Conservation (phyloP, 225 moss, liverwort and hornwort genomes). For the Marchantia paleacea region DNA sequence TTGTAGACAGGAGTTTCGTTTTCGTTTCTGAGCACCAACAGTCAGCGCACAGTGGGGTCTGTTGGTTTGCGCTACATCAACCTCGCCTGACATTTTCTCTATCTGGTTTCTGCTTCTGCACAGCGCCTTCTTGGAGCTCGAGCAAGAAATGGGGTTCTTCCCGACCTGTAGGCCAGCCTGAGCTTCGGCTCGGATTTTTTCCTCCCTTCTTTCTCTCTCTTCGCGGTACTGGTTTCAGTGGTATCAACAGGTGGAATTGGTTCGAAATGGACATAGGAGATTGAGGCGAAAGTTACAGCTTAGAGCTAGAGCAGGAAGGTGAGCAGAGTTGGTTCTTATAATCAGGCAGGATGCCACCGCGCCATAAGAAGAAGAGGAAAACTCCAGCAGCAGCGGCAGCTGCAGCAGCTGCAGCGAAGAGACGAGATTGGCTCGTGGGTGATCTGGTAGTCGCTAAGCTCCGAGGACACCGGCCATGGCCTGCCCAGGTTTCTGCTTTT, state of each 20-base stretch:
- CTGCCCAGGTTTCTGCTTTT: constrained; percentile 40
- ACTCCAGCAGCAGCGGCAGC: constrained; percentile 16
- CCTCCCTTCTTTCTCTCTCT: neutral
- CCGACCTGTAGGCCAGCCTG: too few species aligned
- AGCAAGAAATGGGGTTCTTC: constrained; percentile 16
- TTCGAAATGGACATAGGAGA: neutral
- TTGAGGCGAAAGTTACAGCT: constrained; percentile 1
- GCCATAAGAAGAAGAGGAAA: constrained; percentile 41
- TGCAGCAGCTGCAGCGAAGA: constrained; percentile 16
- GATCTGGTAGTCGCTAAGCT: constrained; percentile 50
- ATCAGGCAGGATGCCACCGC: constrained; percentile 32
- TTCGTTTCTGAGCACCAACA: neutral
- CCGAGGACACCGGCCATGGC: constrained; percentile 49
- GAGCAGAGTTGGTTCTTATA: neutral
- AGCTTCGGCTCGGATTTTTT: neutral
- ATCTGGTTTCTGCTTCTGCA: too few species aligned
- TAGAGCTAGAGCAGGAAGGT: neutral
- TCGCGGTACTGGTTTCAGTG: neutral
- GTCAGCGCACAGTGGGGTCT: neutral
- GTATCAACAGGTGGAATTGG: constrained; percentile 10
- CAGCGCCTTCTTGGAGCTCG: constrained; percentile 4
- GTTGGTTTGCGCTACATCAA: neutral
- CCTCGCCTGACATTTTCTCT: neutral
- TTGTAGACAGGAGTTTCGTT: neutral
- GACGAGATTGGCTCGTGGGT: constrained; percentile 42